Evolutionary conservation across 805 yeast genomes (phyloP), one percentile per base, ranked within the genome.

Genomic region (Hemisphaericaspora nanyangensis): DNA sequence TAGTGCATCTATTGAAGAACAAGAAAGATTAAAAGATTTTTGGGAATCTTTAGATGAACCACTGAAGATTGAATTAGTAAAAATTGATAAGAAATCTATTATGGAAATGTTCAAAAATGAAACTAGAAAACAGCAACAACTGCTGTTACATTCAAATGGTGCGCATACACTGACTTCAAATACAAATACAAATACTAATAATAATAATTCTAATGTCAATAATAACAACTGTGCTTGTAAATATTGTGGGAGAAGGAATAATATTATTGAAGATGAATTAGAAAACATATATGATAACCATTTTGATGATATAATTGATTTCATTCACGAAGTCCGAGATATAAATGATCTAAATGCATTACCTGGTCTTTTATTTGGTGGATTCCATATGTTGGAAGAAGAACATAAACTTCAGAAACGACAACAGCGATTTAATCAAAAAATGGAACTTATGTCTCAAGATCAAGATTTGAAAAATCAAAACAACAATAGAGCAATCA

Each of bases 241-340:
- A 4, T 79, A 79, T 15, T 90, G 96, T 63, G 91, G 90, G 2
- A 74, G 85, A 33, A 81, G 84, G 48, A 79, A 82, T 51, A 60
- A 68, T 36, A 78, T 86, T 12, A 75, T 87, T 46, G 93, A 85
- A 53, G 80, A 77, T 48, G 95, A 86, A 55, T 70, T 89, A 51
- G 88, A 81, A 50, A 76, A 75, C 39, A 74, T 86, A 6, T 87
- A 85, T 54, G 82, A 82, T 45, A 77, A 79, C 13, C 79, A 82
- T 51, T 81, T 80, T 45, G 79, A 76, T 28, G 77, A 54, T 37
- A 65, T 55, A 39, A 61, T 45, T n/a, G 64, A 60, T 28, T 59
- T 59, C 38, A 55, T 65, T 6, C 72, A 68, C 37, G 69, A 64
- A 37, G 54, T 63, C 10, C 59, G 64, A 45, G 67, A 63, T 48